Evolutionary conservation across 306 rosid genomes (phyloP).

Genomic region (Cucumis cinereus): DNA sequence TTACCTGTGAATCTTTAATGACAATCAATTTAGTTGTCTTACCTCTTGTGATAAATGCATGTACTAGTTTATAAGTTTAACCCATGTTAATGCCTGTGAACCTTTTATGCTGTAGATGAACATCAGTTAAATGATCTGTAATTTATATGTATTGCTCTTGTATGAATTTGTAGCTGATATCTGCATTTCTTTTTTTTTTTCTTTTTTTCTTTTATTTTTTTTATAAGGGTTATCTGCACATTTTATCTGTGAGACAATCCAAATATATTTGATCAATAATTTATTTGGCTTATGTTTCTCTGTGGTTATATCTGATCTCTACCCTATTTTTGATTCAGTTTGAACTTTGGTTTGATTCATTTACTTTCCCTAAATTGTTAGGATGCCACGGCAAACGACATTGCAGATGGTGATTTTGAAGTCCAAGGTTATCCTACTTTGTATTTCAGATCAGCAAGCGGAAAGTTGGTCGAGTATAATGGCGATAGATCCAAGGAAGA

Average conservation of each 20-base stretch:
- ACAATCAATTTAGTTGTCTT: not conserved
- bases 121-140: not conserved
- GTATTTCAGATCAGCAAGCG: constrained; percentile 63
- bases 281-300: not conserved
- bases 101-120: not conserved
- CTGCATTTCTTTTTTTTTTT: not conserved
- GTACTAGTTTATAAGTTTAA: not conserved
- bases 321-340: not conserved
- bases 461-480: constrained; percentile 35
- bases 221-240: not conserved
- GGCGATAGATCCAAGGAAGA: constrained; percentile 68
- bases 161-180: not conserved
- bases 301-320: not conserved
- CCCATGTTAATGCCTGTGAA: not conserved
- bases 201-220: too few relatives aligned
- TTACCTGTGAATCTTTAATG: not conserved
- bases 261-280: not conserved
- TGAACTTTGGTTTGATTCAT: not conserved
- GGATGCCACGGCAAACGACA: constrained; percentile 91
- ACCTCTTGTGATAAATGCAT: not conserved
- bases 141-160: not conserved
- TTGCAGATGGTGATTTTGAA: constrained; percentile 43
- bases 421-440: constrained; percentile 81
- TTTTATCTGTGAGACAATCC: not conserved
- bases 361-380: constrained; percentile 13